phyloP scores from a whole-genome alignment of 2,329 filamentous ascomycete genomes.

The Rhynchosporium agropyri region DNA sequence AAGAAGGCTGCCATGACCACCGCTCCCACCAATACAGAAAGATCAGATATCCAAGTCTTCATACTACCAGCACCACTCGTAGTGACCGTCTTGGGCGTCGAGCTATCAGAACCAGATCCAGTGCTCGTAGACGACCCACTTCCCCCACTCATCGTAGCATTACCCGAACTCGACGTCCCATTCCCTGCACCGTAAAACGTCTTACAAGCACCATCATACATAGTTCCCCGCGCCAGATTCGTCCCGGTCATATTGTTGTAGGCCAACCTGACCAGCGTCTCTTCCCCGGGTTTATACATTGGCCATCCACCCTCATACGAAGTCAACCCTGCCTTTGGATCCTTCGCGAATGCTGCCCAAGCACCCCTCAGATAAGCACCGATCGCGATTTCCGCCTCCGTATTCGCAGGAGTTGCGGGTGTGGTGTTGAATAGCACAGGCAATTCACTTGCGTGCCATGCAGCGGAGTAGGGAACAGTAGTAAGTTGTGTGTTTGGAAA shows the following conservation, averaged over 20 bases:
- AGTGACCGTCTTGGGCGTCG: not conserved
- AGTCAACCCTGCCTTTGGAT: constrained; percentile 37
- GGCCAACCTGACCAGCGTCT: constrained; percentile 29
- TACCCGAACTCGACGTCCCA: not conserved
- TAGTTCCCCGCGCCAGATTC: constrained; percentile 23
- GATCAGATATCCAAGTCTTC: not conserved
- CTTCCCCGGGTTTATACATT: constrained; percentile 9
- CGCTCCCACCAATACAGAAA: too few relatives aligned
- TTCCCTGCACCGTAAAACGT: constrained; percentile 2
- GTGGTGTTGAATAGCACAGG: constrained; percentile 21
- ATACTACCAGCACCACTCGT: not conserved
- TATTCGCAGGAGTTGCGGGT: constrained; percentile 22
- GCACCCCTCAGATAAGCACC: constrained; percentile 40
- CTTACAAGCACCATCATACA: constrained; percentile 27
- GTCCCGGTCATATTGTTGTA: constrained; percentile 32
- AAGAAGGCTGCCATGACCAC: not conserved
- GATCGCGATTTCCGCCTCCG: constrained; percentile 34
- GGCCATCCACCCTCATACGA: constrained; percentile 36
- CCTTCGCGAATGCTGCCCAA: constrained; percentile 43
- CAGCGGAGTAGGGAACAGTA: constrained; percentile 34
- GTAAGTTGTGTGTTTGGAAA: constrained; percentile 40
- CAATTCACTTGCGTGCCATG: constrained; percentile 41
- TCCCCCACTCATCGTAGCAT: not conserved
- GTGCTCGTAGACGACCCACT: not conserved
- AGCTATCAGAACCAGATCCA: not conserved